Percentiles rank a stretch among this genome's conserved stretches.
Conservation (phyloP, 1,284 basidiomycete species). For the Moniliella sp. region DNA sequence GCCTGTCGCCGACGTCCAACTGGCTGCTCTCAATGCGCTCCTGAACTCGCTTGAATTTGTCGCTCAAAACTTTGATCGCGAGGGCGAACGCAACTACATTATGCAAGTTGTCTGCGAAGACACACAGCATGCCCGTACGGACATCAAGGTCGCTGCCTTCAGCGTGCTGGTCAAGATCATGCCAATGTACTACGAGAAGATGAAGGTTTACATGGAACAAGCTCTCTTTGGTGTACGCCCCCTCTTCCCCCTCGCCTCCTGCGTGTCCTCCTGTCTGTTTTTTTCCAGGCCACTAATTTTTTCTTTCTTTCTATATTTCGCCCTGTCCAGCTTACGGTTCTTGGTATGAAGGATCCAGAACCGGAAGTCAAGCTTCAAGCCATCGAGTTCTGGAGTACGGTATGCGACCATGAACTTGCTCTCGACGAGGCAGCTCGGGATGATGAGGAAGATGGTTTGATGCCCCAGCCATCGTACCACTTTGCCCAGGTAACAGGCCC, state of each 20-base stretch:
- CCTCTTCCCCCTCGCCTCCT: too few species aligned
- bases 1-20: slow-evolving; percentile 60
- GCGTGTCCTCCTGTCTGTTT: too few species aligned
- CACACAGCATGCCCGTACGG: slow-evolving; percentile 69
- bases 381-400: slow-evolving; percentile 97
- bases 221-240: slow-evolving; percentile 90
- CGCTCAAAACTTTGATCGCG: slow-evolving; percentile 70
- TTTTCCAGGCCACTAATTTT: too few species aligned
- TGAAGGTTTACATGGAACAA: slow-evolving; percentile 98
- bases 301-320: too few species aligned
- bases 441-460: too few species aligned
- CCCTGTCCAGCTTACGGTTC: too few species aligned
- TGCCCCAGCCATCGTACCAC: too few species aligned
- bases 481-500: slow-evolving; percentile 83
- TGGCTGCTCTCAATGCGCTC: slow-evolving; percentile 83
- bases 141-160: slow-evolving; percentile 40
- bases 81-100: slow-evolving; percentile 90
- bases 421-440: slow-evolving; percentile 70
- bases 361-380: slow-evolving; percentile 83
- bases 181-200: slow-evolving; percentile 95
- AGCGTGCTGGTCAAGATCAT: slow-evolving; percentile 90
- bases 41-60: slow-evolving; percentile 95
- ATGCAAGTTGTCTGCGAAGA: slow-evolving; percentile 99
- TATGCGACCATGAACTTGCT: slow-evolving; percentile 91
- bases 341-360: slow-evolving; percentile 89